phyloP scores from a whole-genome alignment of 129 eudicot genomes.

The Chrysanthemum seticuspe region DNA sequence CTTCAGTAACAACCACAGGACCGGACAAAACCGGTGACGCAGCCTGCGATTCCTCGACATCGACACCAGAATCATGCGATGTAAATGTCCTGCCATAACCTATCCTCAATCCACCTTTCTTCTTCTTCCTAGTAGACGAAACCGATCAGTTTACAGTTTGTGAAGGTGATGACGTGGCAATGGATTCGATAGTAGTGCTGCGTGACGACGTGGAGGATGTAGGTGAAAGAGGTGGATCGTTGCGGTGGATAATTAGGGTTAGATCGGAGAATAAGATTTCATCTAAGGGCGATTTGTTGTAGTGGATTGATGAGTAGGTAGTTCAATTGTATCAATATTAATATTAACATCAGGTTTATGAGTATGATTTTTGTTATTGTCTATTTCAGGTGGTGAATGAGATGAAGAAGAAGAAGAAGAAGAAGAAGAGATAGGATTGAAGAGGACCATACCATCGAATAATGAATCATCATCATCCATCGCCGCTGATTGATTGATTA shows the following conservation, averaged over 20 bases:
- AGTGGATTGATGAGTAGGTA: constrained; percentile 15
- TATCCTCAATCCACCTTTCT: constrained; percentile 56
- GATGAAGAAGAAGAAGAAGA: not conserved
- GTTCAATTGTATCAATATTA: constrained; percentile 6
- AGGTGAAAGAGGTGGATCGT: constrained; percentile 22
- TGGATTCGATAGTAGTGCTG: constrained; percentile 22
- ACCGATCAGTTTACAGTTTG: constrained; percentile 14
- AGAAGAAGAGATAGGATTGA: constrained; percentile 27
- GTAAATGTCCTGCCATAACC: constrained; percentile 55
- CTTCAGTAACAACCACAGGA: constrained; percentile 16
- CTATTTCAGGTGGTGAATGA: constrained; percentile 19
- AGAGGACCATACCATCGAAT: constrained; percentile 72
- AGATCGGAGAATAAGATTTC: constrained; percentile 74
- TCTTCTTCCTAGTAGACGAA: constrained; percentile 55
- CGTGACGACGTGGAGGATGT: constrained; percentile 28
- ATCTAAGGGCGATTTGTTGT: constrained; percentile 43
- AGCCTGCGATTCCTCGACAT: not conserved
- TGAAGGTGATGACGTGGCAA: constrained; percentile 11
- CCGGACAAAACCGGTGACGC: not conserved
- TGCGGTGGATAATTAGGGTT: constrained; percentile 40
- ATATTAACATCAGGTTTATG: not conserved
- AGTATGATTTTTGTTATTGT: not conserved
- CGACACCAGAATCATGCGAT: constrained; percentile 4
- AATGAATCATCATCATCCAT: constrained; percentile 29
- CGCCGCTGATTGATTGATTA: no score